Base-by-base conservation (phyloP, 768 basidiomycete genomes). In the Phanerodontia chrysosporium region DNA sequence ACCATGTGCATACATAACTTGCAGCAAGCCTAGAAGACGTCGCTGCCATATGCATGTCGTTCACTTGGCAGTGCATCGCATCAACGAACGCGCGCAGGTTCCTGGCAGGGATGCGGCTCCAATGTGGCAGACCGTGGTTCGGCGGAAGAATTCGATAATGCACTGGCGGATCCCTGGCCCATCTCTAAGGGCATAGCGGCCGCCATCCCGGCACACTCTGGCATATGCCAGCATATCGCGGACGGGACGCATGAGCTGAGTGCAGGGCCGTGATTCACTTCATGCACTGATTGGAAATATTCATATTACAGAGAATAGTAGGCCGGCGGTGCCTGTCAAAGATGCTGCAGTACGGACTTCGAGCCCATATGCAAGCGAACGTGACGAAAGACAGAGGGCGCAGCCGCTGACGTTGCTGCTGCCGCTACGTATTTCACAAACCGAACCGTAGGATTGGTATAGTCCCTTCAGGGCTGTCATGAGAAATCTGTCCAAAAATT, bases 1-100 rank as follows among this genome's bases (percentile, higher is more conserved):
- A 51, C 55, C 56, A 54, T 49, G 42, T 61, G 60, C 51, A 45
- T 30, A 21, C 14, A 21, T 28, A 27, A 22, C n/a, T 27, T 8
- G 18, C 45, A 16, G 58, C 32, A 28, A 39, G 18, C 18, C 22
- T 24, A 21, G 60, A 57, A 57, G 55, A 29, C 35, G n/a, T 13
- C 21, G 49, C 27, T 36, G 45, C 39, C 60, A 58, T 58, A 58
- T 61, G 60, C 60, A 61, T 57, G 60, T 61, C 53, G 24, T 51
- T 46, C 36, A 57, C 25, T 53, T 12, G 49, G 49, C 29, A 9
- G 39, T 4, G 10, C 8, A 18, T 18, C 39, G 8, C 39, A 42
- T 42, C 18, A 42, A 4, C 18, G 39, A 18, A 18, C 16, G 32
- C 12, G 21, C 10, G 27, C 42, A n/a, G 4, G 55, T 55, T 27